These are phyloP conservation scores for Setaria viridis DNA, from an alignment of 202 grass and related monocot genomes.

Conservation along the genomic window DNA sequence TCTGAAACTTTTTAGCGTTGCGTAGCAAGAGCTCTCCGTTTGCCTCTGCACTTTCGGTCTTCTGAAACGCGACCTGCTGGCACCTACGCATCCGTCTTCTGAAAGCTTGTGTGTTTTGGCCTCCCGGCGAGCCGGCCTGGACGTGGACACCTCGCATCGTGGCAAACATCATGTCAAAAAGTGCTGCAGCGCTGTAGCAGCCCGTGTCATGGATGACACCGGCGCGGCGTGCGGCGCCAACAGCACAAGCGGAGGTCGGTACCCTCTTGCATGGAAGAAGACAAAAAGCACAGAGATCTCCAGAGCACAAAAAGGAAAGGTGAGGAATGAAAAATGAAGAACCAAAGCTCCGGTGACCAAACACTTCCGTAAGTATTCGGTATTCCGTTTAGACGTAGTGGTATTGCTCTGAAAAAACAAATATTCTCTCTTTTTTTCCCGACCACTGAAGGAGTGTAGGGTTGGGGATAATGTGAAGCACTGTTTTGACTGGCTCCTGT, in stretches of 20 bases:
- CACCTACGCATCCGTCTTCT: background rate
- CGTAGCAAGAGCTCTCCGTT: too few species aligned
- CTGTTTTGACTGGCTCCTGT: conserved; percentile 19
- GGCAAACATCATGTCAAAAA: background rate
- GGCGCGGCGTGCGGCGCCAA: background rate
- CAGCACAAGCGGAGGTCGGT: background rate
- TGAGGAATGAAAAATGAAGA: background rate
- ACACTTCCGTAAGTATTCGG: too few species aligned
- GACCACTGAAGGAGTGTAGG: too few species aligned
- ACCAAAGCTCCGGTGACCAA: background rate
- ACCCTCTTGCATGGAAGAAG: background rate
- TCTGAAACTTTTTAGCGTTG: too few species aligned
- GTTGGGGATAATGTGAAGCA: background rate
- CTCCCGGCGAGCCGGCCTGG: background rate
- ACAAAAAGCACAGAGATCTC: background rate
- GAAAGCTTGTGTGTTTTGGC: background rate
- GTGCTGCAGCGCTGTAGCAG: too few species aligned
- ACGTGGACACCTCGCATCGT: background rate
- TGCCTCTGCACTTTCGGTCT: background rate
- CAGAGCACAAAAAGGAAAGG: background rate
- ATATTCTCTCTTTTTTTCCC: background rate
- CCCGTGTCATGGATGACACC: background rate
- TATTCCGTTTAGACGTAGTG: background rate
- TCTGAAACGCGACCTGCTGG: background rate
- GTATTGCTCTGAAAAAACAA: background rate